These are phyloP conservation scores for Sonneratia alba DNA, from an alignment of 345 rosid species.

Conservation along the genomic window DNA sequence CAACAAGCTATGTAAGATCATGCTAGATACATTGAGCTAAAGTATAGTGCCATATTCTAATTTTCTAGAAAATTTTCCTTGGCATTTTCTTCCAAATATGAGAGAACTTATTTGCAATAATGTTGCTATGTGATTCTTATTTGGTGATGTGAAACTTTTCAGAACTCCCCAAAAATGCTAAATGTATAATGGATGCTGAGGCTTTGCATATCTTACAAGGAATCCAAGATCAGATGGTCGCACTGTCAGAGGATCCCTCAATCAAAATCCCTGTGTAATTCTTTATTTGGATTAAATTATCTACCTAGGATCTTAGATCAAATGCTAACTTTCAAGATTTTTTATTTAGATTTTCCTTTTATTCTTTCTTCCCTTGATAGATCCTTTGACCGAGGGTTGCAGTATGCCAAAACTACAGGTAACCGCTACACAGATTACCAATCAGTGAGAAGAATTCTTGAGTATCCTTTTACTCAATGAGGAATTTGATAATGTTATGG, in stretches of 20 bases:
- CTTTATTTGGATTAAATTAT: no score
- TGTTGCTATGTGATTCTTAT: background rate
- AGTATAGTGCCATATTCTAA: background rate
- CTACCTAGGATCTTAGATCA: no score
- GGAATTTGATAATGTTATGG: conserved; percentile 4
- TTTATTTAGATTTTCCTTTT: no score
- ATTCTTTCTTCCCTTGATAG: no score
- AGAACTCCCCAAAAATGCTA: conserved; percentile 73
- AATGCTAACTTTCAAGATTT: no score
- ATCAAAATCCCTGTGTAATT: no score
- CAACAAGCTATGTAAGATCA: background rate
- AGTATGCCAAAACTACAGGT: conserved; percentile 34
- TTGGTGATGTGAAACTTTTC: background rate
- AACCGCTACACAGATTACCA: conserved; percentile 43
- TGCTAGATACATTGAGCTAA: background rate
- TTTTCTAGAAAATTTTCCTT: background rate
- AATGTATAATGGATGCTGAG: conserved; percentile 84
- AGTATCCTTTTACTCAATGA: conserved; percentile 49
- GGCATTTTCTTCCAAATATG: no score
- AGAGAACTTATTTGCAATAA: no score
- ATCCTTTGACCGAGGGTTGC: conserved; percentile 20
- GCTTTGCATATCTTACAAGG: conserved; percentile 58
- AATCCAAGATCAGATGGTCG: conserved; percentile 70
- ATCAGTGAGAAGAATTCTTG: conserved; percentile 55
- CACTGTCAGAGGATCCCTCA: conserved; percentile 63